phyloP scores from a whole-genome alignment of 208 protist genomes.

The Willaertia magna region DNA sequence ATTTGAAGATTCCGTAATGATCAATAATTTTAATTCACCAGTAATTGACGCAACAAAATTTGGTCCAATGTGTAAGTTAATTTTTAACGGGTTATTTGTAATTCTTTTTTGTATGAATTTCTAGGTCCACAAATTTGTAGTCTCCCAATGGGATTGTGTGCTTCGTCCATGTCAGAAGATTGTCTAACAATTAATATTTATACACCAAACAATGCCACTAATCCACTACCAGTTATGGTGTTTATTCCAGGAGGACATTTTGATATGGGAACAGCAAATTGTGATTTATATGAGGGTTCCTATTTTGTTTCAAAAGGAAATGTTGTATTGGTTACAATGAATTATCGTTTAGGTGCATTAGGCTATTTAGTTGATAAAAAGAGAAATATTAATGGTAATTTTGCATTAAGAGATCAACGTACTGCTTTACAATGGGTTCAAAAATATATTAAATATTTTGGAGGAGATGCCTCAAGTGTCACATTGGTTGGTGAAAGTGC shows the following conservation, averaged over 20 bases:
- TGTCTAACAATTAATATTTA: not conserved
- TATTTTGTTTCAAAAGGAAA: not conserved
- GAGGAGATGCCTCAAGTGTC: conserved; percentile 39
- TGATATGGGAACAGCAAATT: not conserved
- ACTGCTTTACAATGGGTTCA: conserved; percentile 42
- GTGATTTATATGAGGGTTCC: not conserved
- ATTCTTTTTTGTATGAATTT: not conserved
- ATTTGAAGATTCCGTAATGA: not conserved
- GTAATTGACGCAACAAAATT: not conserved
- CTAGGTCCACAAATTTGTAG: not conserved
- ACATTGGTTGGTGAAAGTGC: conserved; percentile 45
- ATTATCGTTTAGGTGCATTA: conserved; percentile 10
- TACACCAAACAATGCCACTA: not conserved
- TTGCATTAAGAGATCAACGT: conserved; percentile 44
- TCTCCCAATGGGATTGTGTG: not conserved
- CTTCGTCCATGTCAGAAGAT: not conserved
- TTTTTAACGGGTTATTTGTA: not conserved
- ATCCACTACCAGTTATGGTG: conserved; percentile 14
- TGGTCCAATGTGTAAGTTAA: not conserved
- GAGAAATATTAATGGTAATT: conserved; percentile 36
- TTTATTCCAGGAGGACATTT: conserved; percentile 21
- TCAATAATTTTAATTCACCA: not conserved
- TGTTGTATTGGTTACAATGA: not conserved
- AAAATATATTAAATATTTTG: conserved; percentile 40
- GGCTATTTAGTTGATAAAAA: not conserved